Evolutionary conservation across 1,139 yeast genomes (phyloP), one percentile per base, ranked within the genome.

Genomic region (Candida pseudoviswanathii): DNA sequence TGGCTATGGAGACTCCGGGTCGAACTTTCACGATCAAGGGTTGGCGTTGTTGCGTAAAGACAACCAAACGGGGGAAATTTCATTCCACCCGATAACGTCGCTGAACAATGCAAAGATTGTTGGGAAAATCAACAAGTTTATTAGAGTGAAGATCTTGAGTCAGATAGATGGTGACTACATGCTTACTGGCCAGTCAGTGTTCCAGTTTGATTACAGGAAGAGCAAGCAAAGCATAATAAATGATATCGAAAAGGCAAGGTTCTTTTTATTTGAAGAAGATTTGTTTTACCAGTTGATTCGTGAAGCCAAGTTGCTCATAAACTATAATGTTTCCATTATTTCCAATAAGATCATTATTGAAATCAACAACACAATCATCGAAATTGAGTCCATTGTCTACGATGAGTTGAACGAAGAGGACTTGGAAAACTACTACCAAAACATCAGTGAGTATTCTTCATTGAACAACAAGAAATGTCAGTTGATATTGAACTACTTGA

Each of bases 1-100:
- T 62, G 98, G 98, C 0, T 94, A 82, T 66, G 94, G 88, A 7
- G 97, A 91, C 64, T 84, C 96, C 0, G 99, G 98, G 0, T 89
- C 96, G 0, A 80, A 77, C 33, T 89, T 81, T 59, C 69, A 70
- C 48, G 95, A 89, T 57, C 79, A 81, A 54, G 97, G 97, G 1
- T 70, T 85, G 41, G 97, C 96, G 0, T 66, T 86, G 1, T 69
- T 90, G 51, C 69, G 82, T 55, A 70, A 72, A 51, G 68, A 71
- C 50, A 61, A 59, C 16, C 54, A 50, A n/a, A 59, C 67, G 1
- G 80, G 80, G 0, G 69, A 63, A 24, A 62, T 75, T 9, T 47
- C 64, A 1, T 75, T 77, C 52, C 61, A 63, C 37, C 77, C 80
- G 1, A 38, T 66, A 43, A 58, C 56, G 41, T 52, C 46, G 24